Conservation (phyloP, 371 early-diverging fungal species). For the Mortierella sp. region DNA sequence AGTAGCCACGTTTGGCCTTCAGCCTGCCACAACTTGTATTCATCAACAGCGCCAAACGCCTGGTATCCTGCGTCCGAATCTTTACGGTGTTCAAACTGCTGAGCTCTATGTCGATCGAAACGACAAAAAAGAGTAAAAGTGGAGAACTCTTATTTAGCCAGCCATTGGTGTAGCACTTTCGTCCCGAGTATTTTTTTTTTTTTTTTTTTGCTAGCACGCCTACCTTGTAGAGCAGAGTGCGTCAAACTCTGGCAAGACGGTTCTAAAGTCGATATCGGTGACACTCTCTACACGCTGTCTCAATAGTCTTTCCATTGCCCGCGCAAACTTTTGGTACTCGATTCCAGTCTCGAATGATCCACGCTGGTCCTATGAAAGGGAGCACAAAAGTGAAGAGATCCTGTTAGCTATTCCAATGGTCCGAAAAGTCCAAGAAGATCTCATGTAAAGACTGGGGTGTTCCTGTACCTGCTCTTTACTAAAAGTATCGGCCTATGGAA, state of each 20-base stretch:
- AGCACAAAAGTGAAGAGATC: too few species aligned
- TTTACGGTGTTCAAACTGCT: constrained; percentile 32
- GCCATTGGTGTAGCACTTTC: too few species aligned
- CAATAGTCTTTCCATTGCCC: constrained; percentile 26
- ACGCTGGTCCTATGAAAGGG: constrained; percentile 5
- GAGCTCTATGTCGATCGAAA: constrained; percentile 13
- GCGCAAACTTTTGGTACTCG: constrained; percentile 39
- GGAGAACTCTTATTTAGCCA: too few species aligned
- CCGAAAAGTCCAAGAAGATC: too few species aligned
- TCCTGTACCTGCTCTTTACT: too few species aligned
- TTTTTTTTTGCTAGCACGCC: not conserved
- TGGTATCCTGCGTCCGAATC: constrained; percentile 31
- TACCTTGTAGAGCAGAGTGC: constrained; percentile 35
- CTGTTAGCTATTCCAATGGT: too few species aligned
- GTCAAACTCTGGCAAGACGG: constrained; percentile 35
- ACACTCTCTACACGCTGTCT: constrained; percentile 10
- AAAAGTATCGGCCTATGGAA: too few species aligned
- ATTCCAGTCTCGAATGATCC: constrained; percentile 37
- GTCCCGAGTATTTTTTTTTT: too few species aligned
- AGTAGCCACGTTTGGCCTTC: constrained; percentile 49
- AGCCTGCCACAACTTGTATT: constrained; percentile 40
- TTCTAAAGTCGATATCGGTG: constrained; percentile 12
- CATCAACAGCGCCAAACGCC: constrained; percentile 21
- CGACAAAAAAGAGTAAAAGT: not conserved
- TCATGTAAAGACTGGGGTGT: too few species aligned